Base-by-base conservation (phyloP, 1,139 yeast genomes). In the Lodderomyces theae region DNA sequence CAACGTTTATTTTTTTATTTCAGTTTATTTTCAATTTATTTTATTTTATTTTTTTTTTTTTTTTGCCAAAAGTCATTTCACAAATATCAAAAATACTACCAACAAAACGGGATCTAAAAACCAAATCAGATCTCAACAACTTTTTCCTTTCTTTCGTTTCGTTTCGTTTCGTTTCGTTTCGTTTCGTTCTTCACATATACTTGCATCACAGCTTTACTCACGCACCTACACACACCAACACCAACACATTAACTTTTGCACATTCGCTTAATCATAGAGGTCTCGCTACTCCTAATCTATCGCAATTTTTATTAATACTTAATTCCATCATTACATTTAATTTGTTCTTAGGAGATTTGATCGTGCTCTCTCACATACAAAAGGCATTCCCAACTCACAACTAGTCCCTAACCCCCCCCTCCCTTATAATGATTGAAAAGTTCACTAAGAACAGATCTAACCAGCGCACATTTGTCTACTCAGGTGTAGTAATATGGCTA, bases 381-480 rank as follows among this genome's bases (percentile, higher is more conserved):
- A 10, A 23, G n/a, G 11, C 26, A 23, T 8, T 5, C 17, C 15
- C 34, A 6, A 15, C 22, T n/a, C 5, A 15, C 34, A n/a, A 8
- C 22, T n/a, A 5, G 15, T 26, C 16, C 29, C n/a, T n/a, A n/a
- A n/a, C n/a, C n/a, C 22, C 22, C 22, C 22, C 8, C 8, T 19
- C 8, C 8, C 22, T 8, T 19, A 28, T 19, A 11, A 46, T 46
- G 50, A 43, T 46, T 38, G 50, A 46, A 21, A 46, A 45, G 26
- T n/a, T 46, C 4, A 34, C 32, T 17, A 36, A 37, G 13, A 44
- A 42, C n/a, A 34, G 50, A 37, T 44, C 49, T 5, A 38, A 38
- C 12, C 49, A 47, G 26, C 44, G 39, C 24, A 17, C 44, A 6
- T 35, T 45, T 8, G 5, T 45, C 21, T 47, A 47, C 35, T 13